phyloP scores from a whole-genome alignment of 2,329 filamentous ascomycete species.

The Cercospora brassicicola region DNA sequence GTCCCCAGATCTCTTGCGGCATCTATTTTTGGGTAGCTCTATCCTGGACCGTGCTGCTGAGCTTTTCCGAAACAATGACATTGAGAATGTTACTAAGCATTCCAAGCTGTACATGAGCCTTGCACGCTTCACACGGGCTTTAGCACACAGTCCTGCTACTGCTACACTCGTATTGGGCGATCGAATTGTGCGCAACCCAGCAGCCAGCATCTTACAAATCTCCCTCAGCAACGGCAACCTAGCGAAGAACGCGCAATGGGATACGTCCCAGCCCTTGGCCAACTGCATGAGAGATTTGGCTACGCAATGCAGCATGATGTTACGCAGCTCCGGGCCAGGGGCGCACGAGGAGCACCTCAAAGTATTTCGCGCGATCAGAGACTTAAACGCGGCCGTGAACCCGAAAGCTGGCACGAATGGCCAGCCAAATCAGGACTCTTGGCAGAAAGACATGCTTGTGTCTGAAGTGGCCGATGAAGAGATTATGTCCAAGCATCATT shows the following conservation, averaged over 20 bases:
- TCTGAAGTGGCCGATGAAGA: constrained; percentile 41
- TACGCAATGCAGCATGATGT: constrained; percentile 39
- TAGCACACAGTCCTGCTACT: constrained; percentile 39
- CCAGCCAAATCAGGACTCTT: constrained; percentile 19
- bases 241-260: constrained; percentile 14
- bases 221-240: constrained; percentile 33
- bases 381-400: constrained; percentile 11
- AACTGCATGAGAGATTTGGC: constrained; percentile 35
- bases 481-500: constrained; percentile 39
- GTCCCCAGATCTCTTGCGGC: constrained; percentile 30
- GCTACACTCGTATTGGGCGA: constrained; percentile 39
- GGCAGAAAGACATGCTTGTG: constrained; percentile 41
- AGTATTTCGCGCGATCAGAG: constrained; percentile 15
- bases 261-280: constrained; percentile 32
- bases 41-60: constrained; percentile 43
- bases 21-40: constrained; percentile 42
- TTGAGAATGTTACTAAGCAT: constrained; percentile 42
- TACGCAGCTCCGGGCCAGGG: constrained; percentile 23
- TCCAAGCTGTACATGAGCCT: constrained; percentile 42
- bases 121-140: constrained; percentile 43
- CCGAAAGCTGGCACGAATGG: not conserved
- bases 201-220: constrained; percentile 41
- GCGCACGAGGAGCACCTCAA: constrained; percentile 29
- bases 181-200: constrained; percentile 39
- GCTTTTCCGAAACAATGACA: constrained; percentile 45